These are phyloP conservation scores for Periglandula ipomoeae DNA, from an alignment of 2,329 filamentous ascomycete genomes.

Conservation along the genomic window DNA sequence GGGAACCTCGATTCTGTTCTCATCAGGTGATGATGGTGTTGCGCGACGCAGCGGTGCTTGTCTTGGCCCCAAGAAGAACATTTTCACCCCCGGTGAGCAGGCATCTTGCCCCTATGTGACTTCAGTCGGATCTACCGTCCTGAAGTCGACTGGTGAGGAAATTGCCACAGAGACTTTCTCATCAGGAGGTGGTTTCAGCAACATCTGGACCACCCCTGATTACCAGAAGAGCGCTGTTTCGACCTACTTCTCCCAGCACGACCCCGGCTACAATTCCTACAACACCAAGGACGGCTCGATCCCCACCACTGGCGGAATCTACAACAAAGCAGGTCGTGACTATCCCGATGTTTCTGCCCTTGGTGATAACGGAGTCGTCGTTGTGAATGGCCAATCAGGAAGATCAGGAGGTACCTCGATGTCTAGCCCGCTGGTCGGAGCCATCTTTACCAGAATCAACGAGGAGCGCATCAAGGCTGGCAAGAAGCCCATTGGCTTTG, in stretches of 20 bases:
- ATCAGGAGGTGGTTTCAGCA: constrained; percentile 39
- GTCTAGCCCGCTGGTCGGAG: constrained; percentile 12
- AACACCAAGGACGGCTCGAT: constrained; percentile 9
- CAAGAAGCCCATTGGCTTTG: constrained; percentile 29
- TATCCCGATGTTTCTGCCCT: constrained; percentile 33
- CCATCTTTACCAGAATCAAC: constrained; percentile 14
- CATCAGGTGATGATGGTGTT: constrained; percentile 22
- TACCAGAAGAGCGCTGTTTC: constrained; percentile 31
- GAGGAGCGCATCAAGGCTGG: constrained; percentile 16
- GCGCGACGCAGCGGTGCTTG: constrained; percentile 10
- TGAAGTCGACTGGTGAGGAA: constrained; percentile 10
- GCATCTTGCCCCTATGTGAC: constrained; percentile 40
- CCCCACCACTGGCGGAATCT: constrained; percentile 17
- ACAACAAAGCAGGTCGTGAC: constrained; percentile 32
- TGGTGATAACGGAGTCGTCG: constrained; percentile 34
- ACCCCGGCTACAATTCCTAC: constrained; percentile 9
- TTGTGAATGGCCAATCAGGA: constrained; percentile 21
- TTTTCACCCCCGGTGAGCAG: constrained; percentile 39
- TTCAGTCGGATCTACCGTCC: constrained; percentile 39
- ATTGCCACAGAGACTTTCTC: constrained; percentile 26
- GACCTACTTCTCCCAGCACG: constrained; percentile 6
- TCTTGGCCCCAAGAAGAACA: constrained; percentile 20
- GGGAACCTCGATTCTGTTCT: constrained; percentile 32
- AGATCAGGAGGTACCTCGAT: constrained; percentile 10
- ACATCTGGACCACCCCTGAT: constrained; percentile 35